Base-by-base conservation (phyloP, 2,329 filamentous ascomycete species). In the Hypocrella siamensis region DNA sequence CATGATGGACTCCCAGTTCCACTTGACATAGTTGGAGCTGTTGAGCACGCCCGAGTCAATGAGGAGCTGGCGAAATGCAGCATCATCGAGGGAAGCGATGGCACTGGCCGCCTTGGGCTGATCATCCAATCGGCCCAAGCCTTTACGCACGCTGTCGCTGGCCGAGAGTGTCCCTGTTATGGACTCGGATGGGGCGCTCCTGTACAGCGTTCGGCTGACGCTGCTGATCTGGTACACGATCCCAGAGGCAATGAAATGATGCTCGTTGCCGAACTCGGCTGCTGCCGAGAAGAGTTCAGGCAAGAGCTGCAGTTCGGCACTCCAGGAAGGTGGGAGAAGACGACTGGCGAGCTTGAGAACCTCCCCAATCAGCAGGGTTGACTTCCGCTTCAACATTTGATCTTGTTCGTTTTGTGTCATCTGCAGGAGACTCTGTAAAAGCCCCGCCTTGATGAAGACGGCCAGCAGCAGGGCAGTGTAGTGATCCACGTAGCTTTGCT, bases 171-270 rank as follows among this genome's bases (percentile, higher is more conserved):
- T 42, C 6, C 53, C 49, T 6, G 60, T 54, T 21, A 51, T 39
- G 2, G 47, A 46, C 4, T 54, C 54, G 0, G 66, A 61, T 2
- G 69, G 67, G 5, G 73, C 70, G 30, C 83, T 92, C 35, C 85
- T 71, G 48, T 92, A 92, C 11, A 98, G 60, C 0, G 86, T 96
- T 39, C 84, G 75, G 52, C 88, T 98, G 42, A 98, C 85, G 49
- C 88, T 94, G 57, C 93, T 93, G 33, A 98, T 93, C 50, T 96
- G 90, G 47, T 96, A 98, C 10, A 98, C 83, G 14, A 92, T 92
- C 6, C 84, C 78, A 6, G 84, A 86, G 6, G 88, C 84, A 35
- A 80, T 65, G 42, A 86, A 86, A 33, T 83, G 76, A 17, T 75
- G 68, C 19, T 86, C 73, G 15, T 74, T 65, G 16, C 71, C 63